Percentiles rank a stretch among this genome's conserved stretches.
These are phyloP conservation scores for Dendrobium huoshanense DNA, from an alignment of 106 monocot species.

Conservation along the genomic window DNA sequence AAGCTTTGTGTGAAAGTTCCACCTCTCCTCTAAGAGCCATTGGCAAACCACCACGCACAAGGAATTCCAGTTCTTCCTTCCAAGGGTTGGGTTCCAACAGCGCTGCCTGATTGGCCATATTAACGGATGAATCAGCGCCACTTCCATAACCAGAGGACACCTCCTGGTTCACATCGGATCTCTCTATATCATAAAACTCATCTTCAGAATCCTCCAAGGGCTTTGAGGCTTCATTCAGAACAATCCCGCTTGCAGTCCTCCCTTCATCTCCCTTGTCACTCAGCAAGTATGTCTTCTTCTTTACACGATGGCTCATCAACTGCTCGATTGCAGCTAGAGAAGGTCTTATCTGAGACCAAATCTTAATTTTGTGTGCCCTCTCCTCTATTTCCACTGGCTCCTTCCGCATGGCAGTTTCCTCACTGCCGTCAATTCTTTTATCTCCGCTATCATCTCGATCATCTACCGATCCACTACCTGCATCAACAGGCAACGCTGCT, in stretches of 20 bases:
- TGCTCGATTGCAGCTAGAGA: slow-evolving; percentile 70
- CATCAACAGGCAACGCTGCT: not conserved
- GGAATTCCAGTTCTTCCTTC: slow-evolving; percentile 83
- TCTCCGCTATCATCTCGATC: not conserved
- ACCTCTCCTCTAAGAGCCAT: slow-evolving; percentile 99
- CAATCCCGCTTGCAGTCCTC: slow-evolving; percentile 8
- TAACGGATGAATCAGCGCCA: slow-evolving; percentile 23
- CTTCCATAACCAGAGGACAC: slow-evolving; percentile 34
- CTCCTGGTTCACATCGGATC: slow-evolving; percentile 63
- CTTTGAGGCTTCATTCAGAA: slow-evolving; percentile 37
- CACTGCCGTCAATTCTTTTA: not conserved
- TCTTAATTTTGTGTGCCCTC: slow-evolving; percentile 47
- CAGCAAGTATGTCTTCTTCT: slow-evolving; percentile 33
- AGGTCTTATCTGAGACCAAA: slow-evolving; percentile 80
- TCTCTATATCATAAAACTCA: slow-evolving; percentile 91
- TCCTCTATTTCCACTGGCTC: slow-evolving; percentile 23
- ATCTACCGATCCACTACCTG: not conserved
- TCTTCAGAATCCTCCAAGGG: slow-evolving; percentile 77
- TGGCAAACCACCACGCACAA: slow-evolving; percentile 83
- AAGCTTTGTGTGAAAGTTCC: not conserved
- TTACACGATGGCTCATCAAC: slow-evolving; percentile 74
- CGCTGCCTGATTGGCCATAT: slow-evolving; percentile 9
- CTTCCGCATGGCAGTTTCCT: slow-evolving; percentile 13
- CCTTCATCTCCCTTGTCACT: slow-evolving; percentile 13
- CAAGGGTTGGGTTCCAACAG: slow-evolving; percentile 30